phyloP scores from a whole-genome alignment of 257 asterid species.

The Nicotiana tabacum region DNA sequence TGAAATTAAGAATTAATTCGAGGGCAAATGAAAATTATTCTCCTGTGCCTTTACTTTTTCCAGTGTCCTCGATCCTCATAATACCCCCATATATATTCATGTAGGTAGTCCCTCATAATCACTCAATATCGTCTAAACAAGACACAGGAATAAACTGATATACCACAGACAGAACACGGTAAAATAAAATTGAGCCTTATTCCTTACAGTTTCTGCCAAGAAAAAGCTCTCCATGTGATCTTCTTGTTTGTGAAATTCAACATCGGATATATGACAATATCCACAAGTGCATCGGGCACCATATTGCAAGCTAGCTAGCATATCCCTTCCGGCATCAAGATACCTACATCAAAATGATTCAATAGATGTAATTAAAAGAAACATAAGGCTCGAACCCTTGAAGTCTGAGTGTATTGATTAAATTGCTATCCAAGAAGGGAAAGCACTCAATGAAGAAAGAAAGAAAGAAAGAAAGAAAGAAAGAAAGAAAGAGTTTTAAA shows the following conservation, averaged over 20 bases:
- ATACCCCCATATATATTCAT: neutral
- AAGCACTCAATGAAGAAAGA: neutral
- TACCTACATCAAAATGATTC: constrained; percentile 36
- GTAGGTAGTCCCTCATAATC: neutral
- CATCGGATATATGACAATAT: constrained; percentile 97
- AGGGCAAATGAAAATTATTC: neutral
- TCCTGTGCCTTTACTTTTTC: neutral
- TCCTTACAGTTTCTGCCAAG: constrained; percentile 92
- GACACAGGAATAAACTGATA: neutral
- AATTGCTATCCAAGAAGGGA: neutral
- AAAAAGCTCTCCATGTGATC: constrained; percentile 99
- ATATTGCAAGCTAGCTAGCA: constrained; percentile 90
- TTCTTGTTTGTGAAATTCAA: constrained; percentile 88
- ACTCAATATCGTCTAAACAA: neutral
- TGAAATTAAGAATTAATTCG: neutral
- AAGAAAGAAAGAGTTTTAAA: neutral
- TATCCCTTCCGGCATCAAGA: constrained; percentile 95
- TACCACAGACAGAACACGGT: neutral
- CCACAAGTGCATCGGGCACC: constrained; percentile 96
- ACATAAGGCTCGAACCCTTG: neutral
- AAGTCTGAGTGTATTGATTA: neutral
- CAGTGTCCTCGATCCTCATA: neutral
- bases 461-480: neutral
- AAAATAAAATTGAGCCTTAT: neutral
- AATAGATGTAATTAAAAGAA: constrained; percentile 2